Base-by-base conservation (phyloP, 2,329 filamentous ascomycete genomes). In the Aureobasidium sp. region DNA sequence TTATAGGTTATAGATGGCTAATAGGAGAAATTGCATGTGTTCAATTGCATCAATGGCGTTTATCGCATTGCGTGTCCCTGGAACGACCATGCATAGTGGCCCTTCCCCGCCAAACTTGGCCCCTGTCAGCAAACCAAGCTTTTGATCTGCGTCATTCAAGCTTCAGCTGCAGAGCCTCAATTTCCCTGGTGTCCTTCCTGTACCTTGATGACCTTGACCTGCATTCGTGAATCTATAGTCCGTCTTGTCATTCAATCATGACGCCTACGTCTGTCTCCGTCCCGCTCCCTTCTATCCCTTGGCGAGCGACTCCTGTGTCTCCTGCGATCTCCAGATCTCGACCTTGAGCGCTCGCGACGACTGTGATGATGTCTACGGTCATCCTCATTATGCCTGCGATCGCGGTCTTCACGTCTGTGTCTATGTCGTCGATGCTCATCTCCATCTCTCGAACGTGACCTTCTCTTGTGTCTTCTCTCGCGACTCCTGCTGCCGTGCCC, bases 241-340 rank as follows among this genome's bases (percentile, higher is more conserved):
- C 20, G 24, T 47, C 44, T 27, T 39, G 26, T 59, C 46, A 17
- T 53, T 48, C 46, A 48, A n/a, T 29, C 46, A 48, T 48, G 37
- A 10, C 62, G 47, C 37, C 59, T 56, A 26, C 63, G 59, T 32
- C 55, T 63, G 5, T 62, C 50, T 13, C 34, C 7, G 7, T 62
- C 50, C 10, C 59, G 39, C 12, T 63, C 55, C n/a, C 63, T 39
- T 10, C 48, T 60, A 1, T 61, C 59, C 26, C 60, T 36, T 7
- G 65, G 66, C 8, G 65, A 68, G 41, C 65, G 66, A 59, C 62
- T 66, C 36, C 66, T 64, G 29, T 63, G 61, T 24, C 64, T 60
- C 27, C 57, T 62, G 20, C 64, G 59, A 6, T 63, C 53, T 17
- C 43, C 52, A 24, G 63, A 64, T 41, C 61, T 62, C 12, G 65